These are phyloP conservation scores for Cercospora berteroae DNA, from an alignment of 2,329 filamentous ascomycete genomes.

Conservation along the genomic window DNA sequence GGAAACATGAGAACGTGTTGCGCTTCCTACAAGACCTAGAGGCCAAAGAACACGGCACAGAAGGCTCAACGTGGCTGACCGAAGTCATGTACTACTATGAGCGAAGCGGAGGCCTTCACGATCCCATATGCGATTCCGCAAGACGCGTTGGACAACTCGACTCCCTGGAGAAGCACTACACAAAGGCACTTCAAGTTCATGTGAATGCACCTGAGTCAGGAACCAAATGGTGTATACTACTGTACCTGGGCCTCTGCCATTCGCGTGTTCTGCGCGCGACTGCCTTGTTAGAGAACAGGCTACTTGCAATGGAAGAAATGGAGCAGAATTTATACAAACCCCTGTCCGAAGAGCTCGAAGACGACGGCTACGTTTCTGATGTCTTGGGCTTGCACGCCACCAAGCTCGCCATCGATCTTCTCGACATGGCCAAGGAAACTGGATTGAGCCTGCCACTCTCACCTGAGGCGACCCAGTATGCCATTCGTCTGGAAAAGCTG, in stretches of 20 bases:
- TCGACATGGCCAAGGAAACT: background rate
- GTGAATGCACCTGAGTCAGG: background rate
- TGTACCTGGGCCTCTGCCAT: background rate
- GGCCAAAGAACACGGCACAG: background rate
- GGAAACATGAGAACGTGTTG: background rate
- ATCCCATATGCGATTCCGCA: background rate
- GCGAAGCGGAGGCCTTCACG: background rate
- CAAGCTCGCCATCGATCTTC: background rate
- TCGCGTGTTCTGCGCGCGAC: background rate
- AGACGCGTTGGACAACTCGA: background rate
- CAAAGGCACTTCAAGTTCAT: background rate
- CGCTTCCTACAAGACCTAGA: background rate
- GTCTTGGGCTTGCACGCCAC: background rate
- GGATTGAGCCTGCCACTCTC: background rate
- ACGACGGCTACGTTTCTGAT: background rate
- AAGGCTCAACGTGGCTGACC: background rate
- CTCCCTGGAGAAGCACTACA: background rate
- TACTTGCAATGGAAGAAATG: background rate
- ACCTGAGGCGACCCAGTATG: background rate
- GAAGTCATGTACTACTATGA: background rate
- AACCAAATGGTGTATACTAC: background rate
- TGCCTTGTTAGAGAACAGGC: background rate
- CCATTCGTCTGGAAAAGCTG: background rate
- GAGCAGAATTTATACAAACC: background rate
- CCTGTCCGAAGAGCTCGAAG: background rate